These are phyloP conservation scores for Paramecium biaurelia DNA, from an alignment of 73 alveolate genomes.

Conservation along the genomic window DNA sequence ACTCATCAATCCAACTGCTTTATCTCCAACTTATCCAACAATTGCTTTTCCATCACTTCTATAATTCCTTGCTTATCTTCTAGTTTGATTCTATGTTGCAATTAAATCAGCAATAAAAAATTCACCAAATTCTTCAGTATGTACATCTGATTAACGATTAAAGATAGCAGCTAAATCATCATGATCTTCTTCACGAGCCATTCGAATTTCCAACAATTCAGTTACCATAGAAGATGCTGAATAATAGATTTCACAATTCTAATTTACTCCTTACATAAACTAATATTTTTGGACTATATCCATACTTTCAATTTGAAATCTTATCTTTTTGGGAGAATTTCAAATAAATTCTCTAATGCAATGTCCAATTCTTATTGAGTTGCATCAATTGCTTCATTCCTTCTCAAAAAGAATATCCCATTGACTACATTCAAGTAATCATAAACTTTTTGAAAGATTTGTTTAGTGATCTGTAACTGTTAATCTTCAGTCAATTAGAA, in stretches of 20 bases:
- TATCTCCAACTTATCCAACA: slow-evolving; percentile 97
- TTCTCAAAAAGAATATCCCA: slow-evolving; percentile 81
- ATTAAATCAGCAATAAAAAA: slow-evolving; percentile 90
- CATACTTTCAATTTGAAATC: slow-evolving; percentile 32
- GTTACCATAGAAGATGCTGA: slow-evolving; percentile 76
- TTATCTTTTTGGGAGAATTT: background rate
- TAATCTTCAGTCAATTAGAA: slow-evolving; percentile 52
- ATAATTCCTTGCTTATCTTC: slow-evolving; percentile 60
- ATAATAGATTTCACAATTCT: slow-evolving; percentile 81
- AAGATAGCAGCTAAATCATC: slow-evolving; percentile 91
- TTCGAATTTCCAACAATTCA: slow-evolving; percentile 91
- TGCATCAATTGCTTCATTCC: slow-evolving; percentile 65
- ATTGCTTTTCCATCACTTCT: slow-evolving; percentile 84
- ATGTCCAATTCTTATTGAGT: slow-evolving; percentile 15
- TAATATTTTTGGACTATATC: slow-evolving; percentile 63
- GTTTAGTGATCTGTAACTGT: slow-evolving; percentile 69
- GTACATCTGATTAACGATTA: slow-evolving; percentile 82
- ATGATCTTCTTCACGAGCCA: slow-evolving; percentile 93
- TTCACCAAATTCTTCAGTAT: slow-evolving; percentile 89
- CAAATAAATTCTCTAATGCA: slow-evolving; percentile 28
- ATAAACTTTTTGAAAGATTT: slow-evolving; percentile 83
- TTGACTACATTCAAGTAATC: slow-evolving; percentile 75
- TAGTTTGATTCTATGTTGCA: slow-evolving; percentile 83
- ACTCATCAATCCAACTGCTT: slow-evolving; percentile 97
- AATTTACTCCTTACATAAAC: slow-evolving; percentile 87